A percentile compares a stretch with the other conserved stretches of the same genome.
phyloP scores from a whole-genome alignment of 192 early-diverging fungal genomes.

The Coemansia sp. region DNA sequence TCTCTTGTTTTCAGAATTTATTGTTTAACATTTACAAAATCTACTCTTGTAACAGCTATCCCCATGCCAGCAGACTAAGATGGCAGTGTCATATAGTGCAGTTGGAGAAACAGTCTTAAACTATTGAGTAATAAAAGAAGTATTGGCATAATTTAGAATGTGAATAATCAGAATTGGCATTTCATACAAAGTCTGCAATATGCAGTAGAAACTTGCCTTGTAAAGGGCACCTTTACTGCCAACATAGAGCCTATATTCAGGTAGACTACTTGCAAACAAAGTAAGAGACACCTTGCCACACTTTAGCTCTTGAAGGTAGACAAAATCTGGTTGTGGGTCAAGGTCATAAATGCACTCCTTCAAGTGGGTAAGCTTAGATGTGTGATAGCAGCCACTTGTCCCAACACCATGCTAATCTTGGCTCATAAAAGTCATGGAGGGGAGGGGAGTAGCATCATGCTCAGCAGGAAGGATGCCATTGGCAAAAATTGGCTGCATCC shows the following conservation, averaged over 20 bases:
- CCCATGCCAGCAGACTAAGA: background rate
- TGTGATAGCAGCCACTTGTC: background rate
- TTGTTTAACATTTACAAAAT: no score
- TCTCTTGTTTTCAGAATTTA: no score
- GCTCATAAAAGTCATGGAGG: background rate
- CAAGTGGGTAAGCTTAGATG: background rate
- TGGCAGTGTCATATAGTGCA: background rate
- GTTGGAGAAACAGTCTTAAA: background rate
- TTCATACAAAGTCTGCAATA: background rate
- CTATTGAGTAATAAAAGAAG: background rate
- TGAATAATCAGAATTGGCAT: background rate
- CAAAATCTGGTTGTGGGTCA: background rate
- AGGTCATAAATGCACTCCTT: background rate
- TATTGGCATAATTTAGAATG: background rate
- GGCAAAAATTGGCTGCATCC: background rate
- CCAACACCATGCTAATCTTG: background rate
- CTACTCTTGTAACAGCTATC: background rate
- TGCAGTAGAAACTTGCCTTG: background rate
- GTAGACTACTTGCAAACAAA: background rate
- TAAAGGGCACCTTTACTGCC: background rate
- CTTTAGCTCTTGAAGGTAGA: background rate
- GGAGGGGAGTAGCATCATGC: background rate
- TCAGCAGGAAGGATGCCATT: background rate
- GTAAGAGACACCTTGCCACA: no score
- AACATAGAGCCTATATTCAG: background rate